Evolutionary conservation across 805 yeast species (phyloP).

Genomic region (Wickerhamiella slavikovae): DNA sequence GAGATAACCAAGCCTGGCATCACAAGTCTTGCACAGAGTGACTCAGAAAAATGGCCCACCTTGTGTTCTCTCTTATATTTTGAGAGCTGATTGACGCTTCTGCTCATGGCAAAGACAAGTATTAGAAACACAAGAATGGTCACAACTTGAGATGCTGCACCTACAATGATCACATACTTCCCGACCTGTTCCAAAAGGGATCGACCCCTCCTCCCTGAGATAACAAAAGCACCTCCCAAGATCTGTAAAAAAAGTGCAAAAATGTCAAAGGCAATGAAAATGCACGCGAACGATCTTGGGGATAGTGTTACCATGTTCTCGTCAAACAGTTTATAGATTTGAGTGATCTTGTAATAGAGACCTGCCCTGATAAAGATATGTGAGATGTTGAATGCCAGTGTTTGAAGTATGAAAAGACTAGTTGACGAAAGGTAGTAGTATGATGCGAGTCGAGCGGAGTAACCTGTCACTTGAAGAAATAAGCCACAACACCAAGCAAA

Average conservation of each 20-base stretch:
- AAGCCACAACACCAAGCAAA: constrained; percentile 34
- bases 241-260: constrained; percentile 48
- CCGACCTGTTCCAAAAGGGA: constrained; percentile 23
- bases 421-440: constrained; percentile 16
- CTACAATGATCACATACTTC: constrained; percentile 55
- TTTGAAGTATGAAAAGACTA: constrained; percentile 37
- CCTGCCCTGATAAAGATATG: constrained; percentile 81
- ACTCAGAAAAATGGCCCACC: constrained; percentile 13
- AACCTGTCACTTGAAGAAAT: constrained; percentile 49
- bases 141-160: constrained; percentile 55
- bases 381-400: constrained; percentile 48
- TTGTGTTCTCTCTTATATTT: constrained; percentile 6
- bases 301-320: constrained; percentile 26
- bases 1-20: constrained; percentile 26
- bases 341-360: constrained; percentile 49
- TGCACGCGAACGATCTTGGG: constrained; percentile 41
- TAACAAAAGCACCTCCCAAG: constrained; percentile 57
- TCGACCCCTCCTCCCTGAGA: no score
- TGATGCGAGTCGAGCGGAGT: constrained; percentile 35
- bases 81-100: constrained; percentile 3
- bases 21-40: no score
- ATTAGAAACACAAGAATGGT: constrained; percentile 41
- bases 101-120: constrained; percentile 26
- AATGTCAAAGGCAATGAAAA: constrained; percentile 48
- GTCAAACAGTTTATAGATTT: constrained; percentile 43